Base-by-base conservation (phyloP, 1,139 yeast genomes). In the Pichia sp. region DNA sequence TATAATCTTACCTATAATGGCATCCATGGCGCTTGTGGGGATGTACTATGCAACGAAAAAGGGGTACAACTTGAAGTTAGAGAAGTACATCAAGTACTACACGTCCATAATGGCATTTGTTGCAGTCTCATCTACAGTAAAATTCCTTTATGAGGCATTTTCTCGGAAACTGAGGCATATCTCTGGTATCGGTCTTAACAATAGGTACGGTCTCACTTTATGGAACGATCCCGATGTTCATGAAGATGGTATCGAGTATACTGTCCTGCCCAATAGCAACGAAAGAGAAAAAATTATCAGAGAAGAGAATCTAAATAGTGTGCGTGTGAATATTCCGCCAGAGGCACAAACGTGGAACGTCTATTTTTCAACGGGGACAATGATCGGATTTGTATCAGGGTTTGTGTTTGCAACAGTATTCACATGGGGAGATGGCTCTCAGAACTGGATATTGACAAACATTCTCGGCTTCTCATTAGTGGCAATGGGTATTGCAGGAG, bases 1-100 rank as follows among this genome's bases (percentile, higher is more conserved):
- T 0, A 27, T 63, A 7, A 20, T 53, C 9, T 49, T 68, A 52
- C 77, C 79, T 0, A 39, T 72, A 4, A 11, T 65, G 15, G 69
- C 69, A 1, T 66, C 66, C 1, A 35, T 44, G 7, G 49, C 52
- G 6, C 50, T 74, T 29, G 47, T 56, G 20, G 59, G 60, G 2
- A 38, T 72, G 34, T 65, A 67, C 50, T 62, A 58, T 41, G 52
- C 57, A 10, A 36, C 69, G 34, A 58, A 59, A 44, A 55, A 55
- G 27, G 42, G 59, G 18, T 54, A 59, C 26, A 47, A 44, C 7
- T 56, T 51, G 12, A 52, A 43, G 12, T 47, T 70, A 18, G 54
- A 56, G 30, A 42, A 41, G 25, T 48, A 49, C 21, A 39, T 72
- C 34, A 57, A 59, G 25, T 47, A 46, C 33, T 67, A 67, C 45